Base-by-base conservation (phyloP, 148 eudicot genomes). In the Camellia lanceoleosa region DNA sequence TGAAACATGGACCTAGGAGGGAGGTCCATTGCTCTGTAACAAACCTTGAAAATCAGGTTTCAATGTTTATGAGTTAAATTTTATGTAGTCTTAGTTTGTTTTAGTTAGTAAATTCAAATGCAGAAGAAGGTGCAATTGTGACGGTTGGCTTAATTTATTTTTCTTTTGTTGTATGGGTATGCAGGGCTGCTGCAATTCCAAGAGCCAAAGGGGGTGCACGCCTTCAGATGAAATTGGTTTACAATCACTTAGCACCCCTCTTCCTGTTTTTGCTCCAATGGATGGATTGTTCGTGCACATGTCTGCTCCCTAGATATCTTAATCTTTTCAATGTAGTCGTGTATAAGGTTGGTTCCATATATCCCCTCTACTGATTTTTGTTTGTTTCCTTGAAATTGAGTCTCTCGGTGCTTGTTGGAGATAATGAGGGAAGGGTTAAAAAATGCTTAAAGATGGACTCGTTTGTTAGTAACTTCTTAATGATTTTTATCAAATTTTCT, bases 171-270 rank as follows among this genome's bases (percentile, higher is more conserved):
- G 54, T 46, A 23, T 61, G 19, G 18, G 19, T 54, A 42, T 77
- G 56, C 86, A 93, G 97, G 87, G 95, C 93, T 73, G 87, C 87
- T 76, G 89, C 91, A 85, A 89, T 93, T 85, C 95, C 97, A 66
- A 89, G 82, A 80, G 84, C 85, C 20, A 91, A 91, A 81, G 87
- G 88, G 3, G 91, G 92, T 64, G 86, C 84, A 59, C 85, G 81
- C 23, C 81, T 93, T 78, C 90, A 92, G 47, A 91, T 93, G 95
- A 91, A 88, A 71, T 86, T 93, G 87, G 92, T 86, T 4, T 84
- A 87, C 79, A 88, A 87, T 88, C 82, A 89, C 44, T 81, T 89
- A 23, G 87, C 92, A 49, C 92, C 95, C 13, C 75, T 91, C 66
- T 64, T 93, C 67, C 81, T 89, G 77, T 86, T 84, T 79, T 75